Percentiles rank a stretch among this genome's conserved stretches.
These are phyloP conservation scores for Viridothelium virens DNA, from an alignment of 495 filamentous ascomycete species.

Conservation along the genomic window DNA sequence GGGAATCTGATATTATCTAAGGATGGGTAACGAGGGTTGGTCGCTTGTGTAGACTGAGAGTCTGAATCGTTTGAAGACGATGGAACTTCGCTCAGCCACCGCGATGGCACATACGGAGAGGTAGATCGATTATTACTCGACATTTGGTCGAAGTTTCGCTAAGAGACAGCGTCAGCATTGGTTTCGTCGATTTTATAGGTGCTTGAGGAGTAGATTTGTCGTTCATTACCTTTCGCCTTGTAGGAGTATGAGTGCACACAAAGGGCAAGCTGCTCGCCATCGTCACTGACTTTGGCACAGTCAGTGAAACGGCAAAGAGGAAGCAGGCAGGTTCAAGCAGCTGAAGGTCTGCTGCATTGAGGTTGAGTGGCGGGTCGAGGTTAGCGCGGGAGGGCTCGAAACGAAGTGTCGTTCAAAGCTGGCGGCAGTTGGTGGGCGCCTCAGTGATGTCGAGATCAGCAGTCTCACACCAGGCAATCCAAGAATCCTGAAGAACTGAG, in stretches of 20 bases:
- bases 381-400: background rate
- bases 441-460: no score
- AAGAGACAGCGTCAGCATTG: background rate
- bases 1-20: constrained; percentile 12
- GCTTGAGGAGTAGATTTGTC: background rate
- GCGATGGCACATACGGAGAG: background rate
- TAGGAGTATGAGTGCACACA: background rate
- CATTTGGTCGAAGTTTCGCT: background rate
- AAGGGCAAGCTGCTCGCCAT: constrained; percentile 8
- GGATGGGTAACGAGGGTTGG: background rate
- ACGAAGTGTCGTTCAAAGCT: background rate
- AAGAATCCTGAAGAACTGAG: no score
- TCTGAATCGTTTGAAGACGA: background rate
- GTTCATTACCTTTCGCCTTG: background rate
- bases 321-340: background rate
- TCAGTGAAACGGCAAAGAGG: background rate
- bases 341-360: background rate
- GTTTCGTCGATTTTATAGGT: background rate
- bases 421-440: no score
- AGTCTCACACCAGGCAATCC: no score
- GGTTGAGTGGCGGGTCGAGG: background rate
- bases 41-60: background rate
- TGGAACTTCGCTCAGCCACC: background rate
- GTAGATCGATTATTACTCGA: background rate
- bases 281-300: background rate